Evolutionary conservation across 2,329 filamentous ascomycete genomes (phyloP).

Genomic region (Ceratocystis cacaofunesta): DNA sequence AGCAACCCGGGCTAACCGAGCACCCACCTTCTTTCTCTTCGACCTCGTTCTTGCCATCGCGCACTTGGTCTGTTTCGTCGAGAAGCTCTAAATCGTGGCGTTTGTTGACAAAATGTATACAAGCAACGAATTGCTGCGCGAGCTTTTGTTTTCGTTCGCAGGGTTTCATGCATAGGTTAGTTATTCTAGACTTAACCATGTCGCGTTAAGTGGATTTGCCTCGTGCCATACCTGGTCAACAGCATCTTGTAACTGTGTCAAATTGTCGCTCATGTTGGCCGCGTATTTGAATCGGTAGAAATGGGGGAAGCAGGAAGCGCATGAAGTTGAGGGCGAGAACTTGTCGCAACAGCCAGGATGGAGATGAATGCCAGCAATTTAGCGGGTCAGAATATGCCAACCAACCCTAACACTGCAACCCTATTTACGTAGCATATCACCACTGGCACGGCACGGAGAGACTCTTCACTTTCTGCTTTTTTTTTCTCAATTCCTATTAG

Average conservation of each 20-base stretch:
- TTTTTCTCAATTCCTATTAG: no score
- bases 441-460: no score
- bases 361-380: no score
- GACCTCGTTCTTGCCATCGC: conserved; percentile 41
- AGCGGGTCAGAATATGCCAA: no score
- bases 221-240: conserved; percentile 52
- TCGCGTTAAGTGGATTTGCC: no score
- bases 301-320: background rate
- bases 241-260: conserved; percentile 75
- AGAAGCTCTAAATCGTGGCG: conserved; percentile 53
- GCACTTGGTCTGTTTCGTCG: conserved; percentile 41
- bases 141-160: conserved; percentile 31
- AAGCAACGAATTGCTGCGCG: conserved; percentile 53
- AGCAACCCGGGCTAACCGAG: background rate
- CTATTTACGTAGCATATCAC: no score
- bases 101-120: conserved; percentile 49
- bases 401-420: no score
- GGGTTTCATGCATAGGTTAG: background rate
- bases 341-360: background rate
- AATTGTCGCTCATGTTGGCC: conserved; percentile 50
- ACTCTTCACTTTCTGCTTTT: no score
- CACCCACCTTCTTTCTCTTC: conserved; percentile 36
- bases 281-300: background rate
- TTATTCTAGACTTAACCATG: no score
- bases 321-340: background rate